A percentile compares a stretch with the other conserved stretches of the same genome.
phyloP scores from a whole-genome alignment of 495 filamentous ascomycete genomes.

The Hypomontagnella monticulosa region DNA sequence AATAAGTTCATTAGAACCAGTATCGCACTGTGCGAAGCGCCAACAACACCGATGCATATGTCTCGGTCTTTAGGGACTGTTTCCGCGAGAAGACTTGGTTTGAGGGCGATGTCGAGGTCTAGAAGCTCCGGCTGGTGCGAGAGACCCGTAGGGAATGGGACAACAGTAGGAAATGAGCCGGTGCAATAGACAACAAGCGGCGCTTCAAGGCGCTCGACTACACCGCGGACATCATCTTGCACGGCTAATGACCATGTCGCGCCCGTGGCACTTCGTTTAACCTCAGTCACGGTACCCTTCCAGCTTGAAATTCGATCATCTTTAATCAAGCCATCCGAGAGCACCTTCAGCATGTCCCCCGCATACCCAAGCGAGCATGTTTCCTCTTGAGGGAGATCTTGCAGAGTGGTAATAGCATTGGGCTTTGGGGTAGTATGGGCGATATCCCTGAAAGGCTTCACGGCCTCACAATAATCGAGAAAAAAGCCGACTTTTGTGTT shows the following conservation, averaged over 20 bases:
- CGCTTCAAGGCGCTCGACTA: background rate
- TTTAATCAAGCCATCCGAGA: conserved; percentile 60
- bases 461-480: conserved; percentile 59
- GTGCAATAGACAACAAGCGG: conserved; percentile 65
- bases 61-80: conserved; percentile 50
- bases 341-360: conserved; percentile 61
- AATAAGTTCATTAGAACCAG: conserved; percentile 69
- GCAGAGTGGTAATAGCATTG: conserved; percentile 62
- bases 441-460: conserved; percentile 60
- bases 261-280: conserved; percentile 46
- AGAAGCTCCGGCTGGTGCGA: conserved; percentile 47
- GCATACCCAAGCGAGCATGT: conserved; percentile 64
- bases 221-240: background rate
- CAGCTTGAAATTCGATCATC: conserved; percentile 55
- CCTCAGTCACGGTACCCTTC: conserved; percentile 55
- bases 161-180: conserved; percentile 60
- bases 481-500: conserved; percentile 65
- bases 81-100: conserved; percentile 60
- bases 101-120: conserved; percentile 65
- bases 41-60: conserved; percentile 63
- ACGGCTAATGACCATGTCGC: conserved; percentile 9
- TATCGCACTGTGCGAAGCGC: conserved; percentile 70
- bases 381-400: conserved; percentile 62
- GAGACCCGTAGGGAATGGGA: conserved; percentile 48
- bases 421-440: conserved; percentile 56